These are phyloP conservation scores for Chenopodium suecicum DNA, from an alignment of 148 eudicot genomes.

Conservation along the genomic window DNA sequence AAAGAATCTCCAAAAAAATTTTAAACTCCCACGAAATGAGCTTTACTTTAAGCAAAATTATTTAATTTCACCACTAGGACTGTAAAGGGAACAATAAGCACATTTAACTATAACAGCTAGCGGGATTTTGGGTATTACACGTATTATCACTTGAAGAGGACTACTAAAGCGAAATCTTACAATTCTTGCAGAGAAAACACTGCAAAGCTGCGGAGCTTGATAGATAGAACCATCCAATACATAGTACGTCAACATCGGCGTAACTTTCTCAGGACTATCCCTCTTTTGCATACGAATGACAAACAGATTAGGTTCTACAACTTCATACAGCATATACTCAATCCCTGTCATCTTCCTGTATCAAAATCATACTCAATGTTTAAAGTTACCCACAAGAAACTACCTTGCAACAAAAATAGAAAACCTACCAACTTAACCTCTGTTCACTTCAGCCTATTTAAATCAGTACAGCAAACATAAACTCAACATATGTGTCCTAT, in stretches of 20 bases:
- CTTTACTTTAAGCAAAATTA: neutral
- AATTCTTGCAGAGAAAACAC: slow-evolving; percentile 80
- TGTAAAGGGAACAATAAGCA: neutral
- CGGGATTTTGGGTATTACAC: neutral
- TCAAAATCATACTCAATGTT: slow-evolving; percentile 17
- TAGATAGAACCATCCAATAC: slow-evolving; percentile 93
- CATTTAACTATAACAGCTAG: neutral
- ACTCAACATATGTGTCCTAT: neutral
- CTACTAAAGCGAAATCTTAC: slow-evolving; percentile 37
- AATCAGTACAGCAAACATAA: too few species aligned
- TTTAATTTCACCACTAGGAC: neutral
- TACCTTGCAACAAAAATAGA: neutral
- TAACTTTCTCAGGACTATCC: slow-evolving; percentile 91
- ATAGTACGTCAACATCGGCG: slow-evolving; percentile 87
- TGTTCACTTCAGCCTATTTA: too few species aligned
- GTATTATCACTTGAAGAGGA: neutral
- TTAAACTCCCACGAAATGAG: neutral
- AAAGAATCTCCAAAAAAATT: neutral
- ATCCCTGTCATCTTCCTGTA: slow-evolving; percentile 83
- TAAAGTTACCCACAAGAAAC: neutral
- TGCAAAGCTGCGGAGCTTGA: slow-evolving; percentile 96
- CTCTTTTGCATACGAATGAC: slow-evolving; percentile 90
- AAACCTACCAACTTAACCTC: neutral
- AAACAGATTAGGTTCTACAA: slow-evolving; percentile 83
- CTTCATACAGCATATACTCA: slow-evolving; percentile 77